Evolutionary conservation across 2,329 filamentous ascomycete species (phyloP).

Genomic region (Didymella sp.): DNA sequence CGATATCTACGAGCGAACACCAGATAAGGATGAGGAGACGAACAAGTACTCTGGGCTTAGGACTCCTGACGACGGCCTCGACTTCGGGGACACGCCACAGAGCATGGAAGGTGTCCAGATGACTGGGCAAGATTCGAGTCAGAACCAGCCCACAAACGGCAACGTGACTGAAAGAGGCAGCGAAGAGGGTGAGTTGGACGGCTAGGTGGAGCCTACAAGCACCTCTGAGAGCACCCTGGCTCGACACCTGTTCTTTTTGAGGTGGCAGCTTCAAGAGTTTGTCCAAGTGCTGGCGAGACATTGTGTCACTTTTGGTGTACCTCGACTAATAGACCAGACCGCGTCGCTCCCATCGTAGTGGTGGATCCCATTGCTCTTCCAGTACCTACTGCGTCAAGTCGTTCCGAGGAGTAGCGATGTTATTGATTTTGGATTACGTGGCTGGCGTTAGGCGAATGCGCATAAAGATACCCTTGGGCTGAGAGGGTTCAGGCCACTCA

Average conservation of each 20-base stretch:
- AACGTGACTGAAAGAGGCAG: constrained; percentile 44
- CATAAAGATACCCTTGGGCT: constrained; percentile 26
- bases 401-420: constrained; percentile 2
- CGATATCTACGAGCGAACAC: constrained; percentile 56
- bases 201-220: constrained; percentile 25
- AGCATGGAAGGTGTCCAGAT: constrained; percentile 37
- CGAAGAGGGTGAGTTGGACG: constrained; percentile 58
- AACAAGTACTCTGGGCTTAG: constrained; percentile 57
- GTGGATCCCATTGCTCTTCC: background rate
- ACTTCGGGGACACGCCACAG: constrained; percentile 42
- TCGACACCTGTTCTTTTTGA: background rate
- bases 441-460: constrained; percentile 20
- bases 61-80: constrained; percentile 48
- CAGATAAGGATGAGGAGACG: constrained; percentile 50
- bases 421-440: constrained; percentile 9
- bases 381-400: background rate
- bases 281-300: background rate
- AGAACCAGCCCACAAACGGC: constrained; percentile 35
- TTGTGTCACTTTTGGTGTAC: constrained; percentile 5
- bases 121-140: constrained; percentile 24
- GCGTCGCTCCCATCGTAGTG: background rate
- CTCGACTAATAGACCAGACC: background rate
- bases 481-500: constrained; percentile 11
- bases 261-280: background rate
- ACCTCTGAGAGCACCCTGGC: background rate